These are phyloP conservation scores for Penicillium crystallinum DNA, from an alignment of 495 filamentous ascomycete species.

Conservation along the genomic window DNA sequence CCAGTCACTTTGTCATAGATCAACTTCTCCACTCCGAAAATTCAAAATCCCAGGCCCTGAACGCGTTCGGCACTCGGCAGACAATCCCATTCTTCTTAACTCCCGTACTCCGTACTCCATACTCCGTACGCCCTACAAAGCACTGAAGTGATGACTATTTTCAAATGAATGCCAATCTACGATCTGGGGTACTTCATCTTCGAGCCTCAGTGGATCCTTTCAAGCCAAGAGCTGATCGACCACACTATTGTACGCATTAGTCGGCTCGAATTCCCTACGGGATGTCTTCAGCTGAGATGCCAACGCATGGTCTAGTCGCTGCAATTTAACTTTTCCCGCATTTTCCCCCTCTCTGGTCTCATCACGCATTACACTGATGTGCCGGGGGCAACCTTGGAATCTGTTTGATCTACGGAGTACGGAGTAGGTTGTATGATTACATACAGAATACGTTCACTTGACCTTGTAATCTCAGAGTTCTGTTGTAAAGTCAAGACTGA, in stretches of 20 bases:
- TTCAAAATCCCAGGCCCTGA: too few species aligned
- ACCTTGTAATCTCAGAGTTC: too few species aligned
- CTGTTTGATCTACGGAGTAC: too few species aligned
- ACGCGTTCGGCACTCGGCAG: too few species aligned
- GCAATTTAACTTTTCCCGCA: background rate
- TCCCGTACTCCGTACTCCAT: too few species aligned
- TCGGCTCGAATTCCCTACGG: background rate
- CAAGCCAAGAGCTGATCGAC: background rate
- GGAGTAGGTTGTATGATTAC: too few species aligned
- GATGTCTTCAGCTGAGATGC: background rate
- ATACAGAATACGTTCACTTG: too few species aligned
- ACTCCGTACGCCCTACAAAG: too few species aligned
- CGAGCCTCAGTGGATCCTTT: slow-evolving; percentile 6
- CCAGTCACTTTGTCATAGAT: slow-evolving; percentile 18
- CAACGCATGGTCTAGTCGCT: background rate
- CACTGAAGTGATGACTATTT: background rate
- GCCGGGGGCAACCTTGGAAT: too few species aligned
- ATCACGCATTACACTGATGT: background rate
- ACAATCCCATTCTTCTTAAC: too few species aligned
- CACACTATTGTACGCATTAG: background rate
- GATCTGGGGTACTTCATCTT: slow-evolving; percentile 1
- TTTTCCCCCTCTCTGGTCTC: background rate
- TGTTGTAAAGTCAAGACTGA: too few species aligned
- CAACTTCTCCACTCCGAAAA: slow-evolving; percentile 10
- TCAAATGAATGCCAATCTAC: background rate